phyloP scores from a whole-genome alignment of 805 yeast species.

The Hanseniaspora clermontiae region DNA sequence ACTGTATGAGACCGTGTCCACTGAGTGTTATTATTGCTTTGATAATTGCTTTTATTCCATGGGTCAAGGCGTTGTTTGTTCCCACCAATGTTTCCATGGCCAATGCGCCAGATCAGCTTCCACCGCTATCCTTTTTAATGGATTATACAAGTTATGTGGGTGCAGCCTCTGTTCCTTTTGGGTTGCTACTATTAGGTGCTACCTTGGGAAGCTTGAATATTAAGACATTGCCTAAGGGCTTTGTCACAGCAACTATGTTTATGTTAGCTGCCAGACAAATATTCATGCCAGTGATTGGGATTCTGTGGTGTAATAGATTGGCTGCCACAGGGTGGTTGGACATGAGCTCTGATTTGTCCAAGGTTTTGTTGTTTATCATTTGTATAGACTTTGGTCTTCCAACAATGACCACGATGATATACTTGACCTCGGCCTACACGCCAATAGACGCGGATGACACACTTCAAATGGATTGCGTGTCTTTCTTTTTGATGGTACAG shows the following conservation, averaged over 20 bases:
- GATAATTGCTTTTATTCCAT: slow-evolving; percentile 70
- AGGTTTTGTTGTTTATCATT: slow-evolving; percentile 59
- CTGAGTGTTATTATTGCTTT: slow-evolving; percentile 54
- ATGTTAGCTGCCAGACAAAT: slow-evolving; percentile 50
- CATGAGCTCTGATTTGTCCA: slow-evolving; percentile 27
- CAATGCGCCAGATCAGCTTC: slow-evolving; percentile 73
- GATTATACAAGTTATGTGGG: slow-evolving; percentile 72
- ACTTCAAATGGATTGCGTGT: slow-evolving; percentile 68
- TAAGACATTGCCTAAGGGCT: slow-evolving; percentile 50
- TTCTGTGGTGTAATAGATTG: slow-evolving; percentile 49
- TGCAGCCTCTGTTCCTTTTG: slow-evolving; percentile 81
- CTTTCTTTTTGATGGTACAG: slow-evolving; percentile 61
- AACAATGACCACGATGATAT: slow-evolving; percentile 77
- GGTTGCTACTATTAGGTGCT: slow-evolving; percentile 73
- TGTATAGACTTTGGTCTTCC: slow-evolving; percentile 73
- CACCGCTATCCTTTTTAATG: slow-evolving; percentile 77
- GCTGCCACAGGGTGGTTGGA: slow-evolving; percentile 55
- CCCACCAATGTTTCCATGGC: slow-evolving; percentile 38
- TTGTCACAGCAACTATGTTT: slow-evolving; percentile 49
- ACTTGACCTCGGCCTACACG: slow-evolving; percentile 74
- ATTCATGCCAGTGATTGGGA: slow-evolving; percentile 70
- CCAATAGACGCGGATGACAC: slow-evolving; percentile 43
- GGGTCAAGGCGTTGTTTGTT: slow-evolving; percentile 66
- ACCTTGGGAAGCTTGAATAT: slow-evolving; percentile 68
- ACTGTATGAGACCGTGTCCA: slow-evolving; percentile 62